These are phyloP conservation scores for Aspergillus sp. DNA, from an alignment of 2,329 filamentous ascomycete species.

Conservation along the genomic window DNA sequence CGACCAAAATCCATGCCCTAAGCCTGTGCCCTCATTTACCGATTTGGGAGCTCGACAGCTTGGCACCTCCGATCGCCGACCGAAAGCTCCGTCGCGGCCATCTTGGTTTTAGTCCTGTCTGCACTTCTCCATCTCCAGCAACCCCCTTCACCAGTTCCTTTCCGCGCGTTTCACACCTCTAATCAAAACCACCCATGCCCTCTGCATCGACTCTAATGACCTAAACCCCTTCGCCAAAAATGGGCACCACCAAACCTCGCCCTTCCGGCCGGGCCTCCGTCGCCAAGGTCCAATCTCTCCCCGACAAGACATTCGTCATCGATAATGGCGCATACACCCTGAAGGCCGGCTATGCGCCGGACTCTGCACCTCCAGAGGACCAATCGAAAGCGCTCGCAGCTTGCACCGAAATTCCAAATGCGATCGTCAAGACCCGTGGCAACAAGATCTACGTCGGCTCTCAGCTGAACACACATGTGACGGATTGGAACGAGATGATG, in stretches of 20 bases:
- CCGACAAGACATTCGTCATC: constrained; percentile 74
- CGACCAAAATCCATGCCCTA: constrained; percentile 20
- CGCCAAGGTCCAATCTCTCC: constrained; percentile 53
- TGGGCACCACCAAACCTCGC: constrained; percentile 40
- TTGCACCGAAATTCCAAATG: constrained; percentile 81
- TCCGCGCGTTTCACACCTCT: neutral
- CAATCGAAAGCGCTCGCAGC: constrained; percentile 42
- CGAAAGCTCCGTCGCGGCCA: constrained; percentile 13
- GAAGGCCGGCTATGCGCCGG: constrained; percentile 77
- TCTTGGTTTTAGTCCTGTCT: neutral
- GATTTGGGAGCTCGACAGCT: constrained; percentile 17
- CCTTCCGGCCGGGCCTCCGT: constrained; percentile 55
- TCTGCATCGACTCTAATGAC: neutral
- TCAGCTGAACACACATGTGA: constrained; percentile 71
- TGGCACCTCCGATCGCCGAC: constrained; percentile 16
- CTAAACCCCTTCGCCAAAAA: constrained; percentile 12
- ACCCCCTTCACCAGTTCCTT: neutral
- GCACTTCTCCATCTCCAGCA: constrained; percentile 7
- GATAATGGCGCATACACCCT: constrained; percentile 92
- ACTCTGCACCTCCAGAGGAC: constrained; percentile 35
- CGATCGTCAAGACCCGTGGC: constrained; percentile 79
- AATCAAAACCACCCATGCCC: neutral
- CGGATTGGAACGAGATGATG: constrained; percentile 83
- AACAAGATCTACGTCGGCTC: constrained; percentile 77
- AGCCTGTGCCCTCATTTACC: constrained; percentile 26